Evolutionary conservation across 768 basidiomycete species (phyloP), one percentile per base, ranked within the genome.

Genomic region (Tubosaeta sp.): DNA sequence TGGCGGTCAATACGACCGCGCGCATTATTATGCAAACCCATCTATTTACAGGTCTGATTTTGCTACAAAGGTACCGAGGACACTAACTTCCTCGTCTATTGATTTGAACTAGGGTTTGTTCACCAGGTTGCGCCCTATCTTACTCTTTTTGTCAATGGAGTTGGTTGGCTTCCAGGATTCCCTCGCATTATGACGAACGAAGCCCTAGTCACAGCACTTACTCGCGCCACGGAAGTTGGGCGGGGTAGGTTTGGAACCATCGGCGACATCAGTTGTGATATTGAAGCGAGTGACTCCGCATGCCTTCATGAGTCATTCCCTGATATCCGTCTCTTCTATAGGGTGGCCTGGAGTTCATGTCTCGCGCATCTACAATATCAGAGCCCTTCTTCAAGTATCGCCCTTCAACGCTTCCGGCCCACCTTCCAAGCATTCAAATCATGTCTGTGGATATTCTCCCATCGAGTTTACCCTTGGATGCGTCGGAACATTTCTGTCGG

Each of bases 371-470:
- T 0, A 95, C 93, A 1, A 80, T 95, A 48, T 84, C 83, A 10
- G 71, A 80, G 5, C 94, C 94, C 0, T 84, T 83, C 65, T 90
- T 83, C 69, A 78, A 74, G 39, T 64, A 74, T 25, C 71, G 73
- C 1, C 78, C 81, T 0, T 50, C 67, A 7, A 64, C 62, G 14
- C 70, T 79, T 6, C 72, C 77, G 0, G 58, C 67, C 3, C 64
- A 79, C 48, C 74, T 83, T 12, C 82, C 82, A 0, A 71, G 73
- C n/a, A 78, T 82, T 35, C 83, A 87, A 50, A 83, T 95, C 59
- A 93, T 94, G 82, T 81, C 89, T 0, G 87, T 95, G 46, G 94
- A 97, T 63, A 97, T 95, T 59, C 79, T 97, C 5, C 94, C 94
- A 0, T 80, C 94, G 0, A 81, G 87, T 51, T 76, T 97, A 25